Evolutionary conservation across 139 green algal genomes (phyloP), one percentile per base, ranked within the genome.

Genomic region (Coelastrella sp.): DNA sequence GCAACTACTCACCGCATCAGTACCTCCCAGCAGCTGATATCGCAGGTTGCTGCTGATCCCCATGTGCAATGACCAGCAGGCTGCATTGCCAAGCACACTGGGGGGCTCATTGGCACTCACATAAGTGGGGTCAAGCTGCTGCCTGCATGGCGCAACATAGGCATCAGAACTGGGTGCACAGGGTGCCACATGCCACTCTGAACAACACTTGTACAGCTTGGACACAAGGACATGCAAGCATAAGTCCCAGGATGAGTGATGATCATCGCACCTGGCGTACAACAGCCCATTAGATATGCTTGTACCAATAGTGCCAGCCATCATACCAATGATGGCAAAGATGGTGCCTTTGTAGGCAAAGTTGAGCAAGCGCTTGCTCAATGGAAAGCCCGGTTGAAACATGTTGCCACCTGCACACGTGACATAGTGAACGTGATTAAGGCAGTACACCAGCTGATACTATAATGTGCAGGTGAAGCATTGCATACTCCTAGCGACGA

Each of bases 51-150:
- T 93, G 86, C 90, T 96, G 11, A 99, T 9, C 38, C 96, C 96
- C 96, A 99, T 99, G 90, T 99, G 96, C 40, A 95, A 59, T 2
- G 91, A 93, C 96, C 96, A 99, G 41, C 92, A 94, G 43, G 85
- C 89, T 2, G 96, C 93, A 85, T 99, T 99, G 83, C 92, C 89
- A 0, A 97, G 34, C 2, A 98, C 83, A 72, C 94, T 92, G 13
- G 96, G 96, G 5, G 93, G 77, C 83, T 94, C 87, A 88, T 99
- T 99, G 90, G 95, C 87, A 53, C 77, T 62, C n/a, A 86, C 62
- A 81, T 95, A 98, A 4, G 71, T 86, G 21, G 94, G 93, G 81
- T 98, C 92, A 30, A 96, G 32, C 76, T 90, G 88, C 86, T 93
- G 89, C 57, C 95, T 81, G 75, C 75, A 82, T 19, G 23, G 78